Base-by-base conservation (phyloP, 371 early-diverging fungal genomes). In the Lichtheimia corymbifera region DNA sequence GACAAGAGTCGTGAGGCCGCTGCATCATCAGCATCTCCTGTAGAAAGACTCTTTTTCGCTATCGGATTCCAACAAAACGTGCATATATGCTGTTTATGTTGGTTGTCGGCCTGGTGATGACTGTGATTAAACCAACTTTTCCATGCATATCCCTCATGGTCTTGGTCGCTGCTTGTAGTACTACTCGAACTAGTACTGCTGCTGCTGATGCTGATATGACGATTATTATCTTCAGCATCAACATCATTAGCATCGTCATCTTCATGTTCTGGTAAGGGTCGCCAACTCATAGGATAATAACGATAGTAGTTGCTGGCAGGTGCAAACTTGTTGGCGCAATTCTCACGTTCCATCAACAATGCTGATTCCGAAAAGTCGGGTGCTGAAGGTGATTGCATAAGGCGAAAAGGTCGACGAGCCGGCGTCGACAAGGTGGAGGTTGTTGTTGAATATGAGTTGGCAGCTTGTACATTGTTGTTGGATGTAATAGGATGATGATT, bases 371-470 rank as follows among this genome's bases (percentile, higher is more conserved):
- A 54, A 54, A 30, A 57, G n/a, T 27, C 42, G 14, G 65, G 59
- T 25, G 60, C 50, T 18, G 65, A 59, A 4, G 65, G 59, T 18
- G 65, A 64, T 2, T 50, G 55, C 11, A 55, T 49, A 15, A 59
- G 55, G 2, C 59, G 65, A 7, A 55, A 0, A 4, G 60, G 60
- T 15, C 62, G 62, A 24, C 22, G 45, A 25, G 6, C 25, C 41
- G 41, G 17, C 41, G 54, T 11, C 28, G 25, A 27, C 28, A 15
- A 14, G 52, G 28, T 35, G 11, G 35, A 35, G 9, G 35, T 35
- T 35, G 35, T 35, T 35, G 35, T 35, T 35, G 35, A 35, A 2
- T 11, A 35, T 9, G 35, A 4, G 35, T 28, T 35, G 35, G 11
- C 11, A 35, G 35, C 11, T 35, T 35, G 35, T 35, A 35, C 35